phyloP scores from a whole-genome alignment of 352 stramenopile genomes.

The Phytophthora multivora region DNA sequence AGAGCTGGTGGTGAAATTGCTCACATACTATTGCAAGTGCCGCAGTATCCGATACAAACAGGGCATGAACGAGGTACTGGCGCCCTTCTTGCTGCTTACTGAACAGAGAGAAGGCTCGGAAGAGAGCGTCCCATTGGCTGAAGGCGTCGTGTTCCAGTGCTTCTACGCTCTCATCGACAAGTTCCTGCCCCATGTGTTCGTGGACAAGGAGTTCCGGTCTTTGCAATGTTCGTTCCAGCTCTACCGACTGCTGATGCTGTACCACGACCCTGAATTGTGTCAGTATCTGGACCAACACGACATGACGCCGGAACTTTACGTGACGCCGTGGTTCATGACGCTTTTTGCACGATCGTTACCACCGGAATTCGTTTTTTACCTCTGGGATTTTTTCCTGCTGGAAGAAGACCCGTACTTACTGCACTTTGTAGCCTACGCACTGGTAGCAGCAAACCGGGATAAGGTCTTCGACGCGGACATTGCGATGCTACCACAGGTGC shows the following conservation, averaged over 20 bases:
- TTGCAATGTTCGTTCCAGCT: constrained; percentile 93
- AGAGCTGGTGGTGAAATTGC: constrained; percentile 77
- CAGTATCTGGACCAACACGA: constrained; percentile 90
- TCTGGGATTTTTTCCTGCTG: constrained; percentile 93
- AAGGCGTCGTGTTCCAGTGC: constrained; percentile 82
- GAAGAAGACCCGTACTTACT: constrained; percentile 88
- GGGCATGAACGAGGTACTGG: constrained; percentile 94
- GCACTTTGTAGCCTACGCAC: constrained; percentile 89
- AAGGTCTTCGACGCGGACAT: constrained; percentile 71
- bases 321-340: constrained; percentile 95
- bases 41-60: constrained; percentile 93
- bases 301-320: constrained; percentile 93
- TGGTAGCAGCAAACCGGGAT: constrained; percentile 66
- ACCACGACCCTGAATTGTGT: constrained; percentile 91
- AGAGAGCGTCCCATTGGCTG: constrained; percentile 44
- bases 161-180: constrained; percentile 91
- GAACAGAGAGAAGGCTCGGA: constrained; percentile 28
- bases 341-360: constrained; percentile 88
- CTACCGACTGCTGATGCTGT: constrained; percentile 90
- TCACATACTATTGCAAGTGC: constrained; percentile 94
- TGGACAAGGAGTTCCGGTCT: constrained; percentile 89
- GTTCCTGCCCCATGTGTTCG: constrained; percentile 90
- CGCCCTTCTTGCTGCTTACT: constrained; percentile 88
- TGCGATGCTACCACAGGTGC: constrained; percentile 79
- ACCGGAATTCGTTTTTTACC: constrained; percentile 72